Evolutionary conservation across 1,284 basidiomycete species (phyloP).

Genomic region (Sanghuangporus weigelae): DNA sequence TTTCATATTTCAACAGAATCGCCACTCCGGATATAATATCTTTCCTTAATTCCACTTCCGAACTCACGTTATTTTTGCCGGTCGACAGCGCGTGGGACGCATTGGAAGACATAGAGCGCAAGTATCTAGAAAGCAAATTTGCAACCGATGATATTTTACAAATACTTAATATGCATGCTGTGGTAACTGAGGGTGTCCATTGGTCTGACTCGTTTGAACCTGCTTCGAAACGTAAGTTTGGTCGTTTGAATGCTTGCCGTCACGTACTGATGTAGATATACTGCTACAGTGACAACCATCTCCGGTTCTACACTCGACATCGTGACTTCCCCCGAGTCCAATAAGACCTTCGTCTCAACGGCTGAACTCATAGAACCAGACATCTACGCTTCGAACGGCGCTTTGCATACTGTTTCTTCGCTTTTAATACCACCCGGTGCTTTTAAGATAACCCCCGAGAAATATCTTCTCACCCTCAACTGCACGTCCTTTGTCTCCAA

Average conservation of each 20-base stretch:
- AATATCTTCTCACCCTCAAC: constrained; percentile 85
- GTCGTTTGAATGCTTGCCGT: constrained; percentile 6
- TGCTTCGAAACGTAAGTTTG: constrained; percentile 47
- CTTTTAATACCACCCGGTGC: constrained; percentile 77
- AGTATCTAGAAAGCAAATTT: constrained; percentile 84
- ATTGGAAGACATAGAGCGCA: constrained; percentile 62
- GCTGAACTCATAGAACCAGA: constrained; percentile 68
- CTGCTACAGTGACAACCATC: constrained; percentile 58
- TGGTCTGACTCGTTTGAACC: constrained; percentile 62
- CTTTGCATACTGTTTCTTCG: constrained; percentile 83
- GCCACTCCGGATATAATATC: constrained; percentile 50
- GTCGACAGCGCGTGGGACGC: constrained; percentile 73
- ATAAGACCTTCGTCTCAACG: constrained; percentile 55
- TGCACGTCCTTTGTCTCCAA: constrained; percentile 89
- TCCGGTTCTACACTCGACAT: constrained; percentile 67
- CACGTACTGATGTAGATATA: not conserved
- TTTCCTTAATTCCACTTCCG: constrained; percentile 58
- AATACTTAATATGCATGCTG: constrained; percentile 76
- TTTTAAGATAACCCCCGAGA: constrained; percentile 86
- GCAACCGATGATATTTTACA: constrained; percentile 73
- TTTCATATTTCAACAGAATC: constrained; percentile 69
- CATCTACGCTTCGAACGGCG: constrained; percentile 92
- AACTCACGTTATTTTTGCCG: constrained; percentile 89
- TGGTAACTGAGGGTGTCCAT: constrained; percentile 48
- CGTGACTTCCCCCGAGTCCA: constrained; percentile 38